A percentile compares a stretch with the other conserved stretches of the same genome.
phyloP scores from a whole-genome alignment of 257 asterid genomes.

The Lithospermum erythrorhizon region DNA sequence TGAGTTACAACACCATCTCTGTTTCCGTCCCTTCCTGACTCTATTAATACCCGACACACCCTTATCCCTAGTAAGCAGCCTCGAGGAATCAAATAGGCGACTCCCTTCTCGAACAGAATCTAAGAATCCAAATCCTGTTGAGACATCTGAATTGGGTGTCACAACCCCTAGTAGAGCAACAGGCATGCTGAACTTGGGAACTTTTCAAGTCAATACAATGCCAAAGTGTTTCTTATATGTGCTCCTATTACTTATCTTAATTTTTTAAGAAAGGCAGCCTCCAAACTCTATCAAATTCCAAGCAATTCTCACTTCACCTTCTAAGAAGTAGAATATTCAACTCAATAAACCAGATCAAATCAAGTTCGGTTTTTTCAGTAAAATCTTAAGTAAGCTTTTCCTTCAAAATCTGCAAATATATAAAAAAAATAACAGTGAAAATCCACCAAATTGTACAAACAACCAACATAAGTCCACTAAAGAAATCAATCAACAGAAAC shows the following conservation, averaged over 20 bases:
- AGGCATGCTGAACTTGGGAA: constrained; percentile 46
- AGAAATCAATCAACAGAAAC: constrained; percentile 7
- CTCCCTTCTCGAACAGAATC: constrained; percentile 45
- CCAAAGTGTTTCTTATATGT: constrained; percentile 17
- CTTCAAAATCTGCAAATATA: constrained; percentile 10
- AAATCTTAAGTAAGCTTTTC: constrained; percentile 11
- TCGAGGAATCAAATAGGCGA: constrained; percentile 29
- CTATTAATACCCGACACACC: constrained; percentile 24
- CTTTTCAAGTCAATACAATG: constrained; percentile 12
- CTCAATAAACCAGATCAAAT: constrained; percentile 11
- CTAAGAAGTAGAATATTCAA: constrained; percentile 11
- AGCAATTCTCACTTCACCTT: constrained; percentile 17
- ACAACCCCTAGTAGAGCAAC: constrained; percentile 64
- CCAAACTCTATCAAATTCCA: constrained; percentile 18
- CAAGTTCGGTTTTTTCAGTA: constrained; percentile 9
- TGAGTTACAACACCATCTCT: constrained; percentile 23
- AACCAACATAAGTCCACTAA: constrained; percentile 12
- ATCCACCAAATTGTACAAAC: constrained; percentile 22
- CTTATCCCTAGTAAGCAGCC: constrained; percentile 18
- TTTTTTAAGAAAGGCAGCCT: constrained; percentile 12
- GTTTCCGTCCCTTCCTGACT: constrained; percentile 30
- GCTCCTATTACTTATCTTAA: constrained; percentile 13
- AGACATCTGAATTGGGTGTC: constrained; percentile 48
- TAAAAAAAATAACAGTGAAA: not conserved
- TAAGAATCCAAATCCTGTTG: constrained; percentile 39